Percentiles rank a stretch among this genome's conserved stretches.
These are phyloP conservation scores for Cydonia oblonga DNA, from an alignment of 331 rosid genomes.

Conservation along the genomic window DNA sequence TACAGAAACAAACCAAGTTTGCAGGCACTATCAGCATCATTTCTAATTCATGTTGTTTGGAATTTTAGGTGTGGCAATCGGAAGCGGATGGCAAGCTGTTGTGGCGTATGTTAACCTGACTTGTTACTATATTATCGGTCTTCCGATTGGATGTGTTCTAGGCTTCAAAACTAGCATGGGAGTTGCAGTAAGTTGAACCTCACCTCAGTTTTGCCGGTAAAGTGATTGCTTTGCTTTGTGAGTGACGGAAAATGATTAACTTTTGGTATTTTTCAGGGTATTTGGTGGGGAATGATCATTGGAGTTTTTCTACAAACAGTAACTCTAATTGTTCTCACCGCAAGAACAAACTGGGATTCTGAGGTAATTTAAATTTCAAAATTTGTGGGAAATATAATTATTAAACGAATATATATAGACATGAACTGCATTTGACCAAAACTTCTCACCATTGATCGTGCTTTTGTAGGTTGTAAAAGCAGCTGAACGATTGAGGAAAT, in stretches of 20 bases:
- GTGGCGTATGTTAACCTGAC: conserved; percentile 66
- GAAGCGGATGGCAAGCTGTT: conserved; percentile 79
- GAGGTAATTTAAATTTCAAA: conserved; percentile 35
- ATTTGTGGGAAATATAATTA: no score
- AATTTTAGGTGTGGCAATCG: conserved; percentile 64
- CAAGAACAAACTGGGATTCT: conserved; percentile 58
- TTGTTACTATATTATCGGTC: conserved; percentile 53
- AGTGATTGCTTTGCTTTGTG: background rate
- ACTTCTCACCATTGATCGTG: background rate
- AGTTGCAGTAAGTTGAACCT: conserved; percentile 43
- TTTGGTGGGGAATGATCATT: conserved; percentile 82
- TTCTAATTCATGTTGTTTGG: background rate
- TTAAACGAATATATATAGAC: background rate
- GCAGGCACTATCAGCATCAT: background rate
- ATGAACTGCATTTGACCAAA: background rate
- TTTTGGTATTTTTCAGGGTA: conserved; percentile 38
- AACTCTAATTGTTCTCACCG: conserved; percentile 50
- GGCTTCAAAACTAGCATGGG: conserved; percentile 55
- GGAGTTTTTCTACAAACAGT: conserved; percentile 60
- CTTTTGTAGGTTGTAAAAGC: conserved; percentile 54
- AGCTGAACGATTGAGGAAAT: conserved; percentile 35
- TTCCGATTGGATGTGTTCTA: conserved; percentile 66
- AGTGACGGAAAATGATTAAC: background rate
- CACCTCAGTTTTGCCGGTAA: background rate
- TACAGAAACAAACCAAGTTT: background rate